Conservation (phyloP, 2,329 filamentous ascomycete species). For the Pseudocercospora pini-densiflorae region DNA sequence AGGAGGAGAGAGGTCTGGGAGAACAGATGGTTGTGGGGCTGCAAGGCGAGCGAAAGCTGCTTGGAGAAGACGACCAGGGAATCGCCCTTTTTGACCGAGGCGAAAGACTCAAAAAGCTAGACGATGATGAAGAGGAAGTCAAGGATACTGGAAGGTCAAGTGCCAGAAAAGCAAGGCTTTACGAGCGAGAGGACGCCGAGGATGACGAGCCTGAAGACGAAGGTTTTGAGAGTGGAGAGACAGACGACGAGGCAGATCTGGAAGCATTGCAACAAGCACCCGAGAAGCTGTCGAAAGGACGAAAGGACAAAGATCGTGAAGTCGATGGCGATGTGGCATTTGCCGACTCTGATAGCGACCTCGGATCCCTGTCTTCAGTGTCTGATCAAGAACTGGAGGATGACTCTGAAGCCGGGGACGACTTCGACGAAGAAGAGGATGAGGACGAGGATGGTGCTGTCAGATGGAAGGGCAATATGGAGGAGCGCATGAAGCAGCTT, state of each 20-base stretch:
- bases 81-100: conserved; percentile 86
- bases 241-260: conserved; percentile 60
- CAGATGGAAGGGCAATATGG: conserved; percentile 88
- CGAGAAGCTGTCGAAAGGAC: conserved; percentile 57
- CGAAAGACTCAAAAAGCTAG: conserved; percentile 64
- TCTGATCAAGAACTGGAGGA: conserved; percentile 61
- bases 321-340: conserved; percentile 79
- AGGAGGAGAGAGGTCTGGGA: conserved; percentile 81
- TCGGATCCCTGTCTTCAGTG: conserved; percentile 79
- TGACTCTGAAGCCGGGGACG: conserved; percentile 47
- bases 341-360: conserved; percentile 94
- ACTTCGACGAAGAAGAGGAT: conserved; percentile 64
- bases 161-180: conserved; percentile 58
- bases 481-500: conserved; percentile 72
- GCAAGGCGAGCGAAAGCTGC: conserved; percentile 78
- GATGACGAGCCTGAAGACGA: conserved; percentile 57
- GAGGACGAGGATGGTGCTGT: conserved; percentile 70
- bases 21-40: conserved; percentile 93
- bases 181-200: conserved; percentile 54
- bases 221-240: conserved; percentile 52
- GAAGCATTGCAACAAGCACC: conserved; percentile 47
- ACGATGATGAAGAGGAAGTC: conserved; percentile 54
- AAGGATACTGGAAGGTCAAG: conserved; percentile 37
- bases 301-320: conserved; percentile 50
- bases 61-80: conserved; percentile 81